Percentiles rank a stretch among this genome's conserved stretches.
Conservation (phyloP, 495 filamentous ascomycete genomes). For the Lophiotrema nucula region DNA sequence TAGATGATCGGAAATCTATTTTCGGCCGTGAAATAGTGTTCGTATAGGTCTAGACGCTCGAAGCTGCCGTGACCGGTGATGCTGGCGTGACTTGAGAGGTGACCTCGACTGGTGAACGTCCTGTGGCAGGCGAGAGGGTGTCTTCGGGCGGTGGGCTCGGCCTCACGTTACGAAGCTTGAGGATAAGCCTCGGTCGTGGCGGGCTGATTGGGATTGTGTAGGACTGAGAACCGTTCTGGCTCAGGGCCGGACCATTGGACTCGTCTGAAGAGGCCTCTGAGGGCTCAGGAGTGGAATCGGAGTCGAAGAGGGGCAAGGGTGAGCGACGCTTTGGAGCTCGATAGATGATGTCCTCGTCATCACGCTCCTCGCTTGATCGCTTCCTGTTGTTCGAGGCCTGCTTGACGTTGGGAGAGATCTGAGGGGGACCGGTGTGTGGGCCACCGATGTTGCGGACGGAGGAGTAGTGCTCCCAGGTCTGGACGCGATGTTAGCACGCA, state of each 20-base stretch:
- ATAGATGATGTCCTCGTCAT: slow-evolving; percentile 14
- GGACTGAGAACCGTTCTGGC: background rate
- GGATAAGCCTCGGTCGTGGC: slow-evolving; percentile 3
- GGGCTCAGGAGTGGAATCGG: slow-evolving; percentile 13
- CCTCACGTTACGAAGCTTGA: slow-evolving; percentile 9
- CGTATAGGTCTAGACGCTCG: background rate
- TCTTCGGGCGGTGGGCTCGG: background rate
- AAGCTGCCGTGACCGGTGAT: background rate
- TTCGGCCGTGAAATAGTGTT: background rate
- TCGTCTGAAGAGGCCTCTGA: slow-evolving; percentile 25
- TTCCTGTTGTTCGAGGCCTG: slow-evolving; percentile 32
- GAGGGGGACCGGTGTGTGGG: slow-evolving; percentile 57
- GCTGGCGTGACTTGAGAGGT: background rate
- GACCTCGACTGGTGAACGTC: background rate
- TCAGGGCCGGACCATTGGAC: background rate
- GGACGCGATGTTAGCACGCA: background rate
- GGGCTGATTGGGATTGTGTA: background rate
- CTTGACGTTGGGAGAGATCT: slow-evolving; percentile 37
- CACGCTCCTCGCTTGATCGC: slow-evolving; percentile 14
- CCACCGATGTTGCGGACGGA: slow-evolving; percentile 65
- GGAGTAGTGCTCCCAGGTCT: slow-evolving; percentile 73
- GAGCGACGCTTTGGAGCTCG: slow-evolving; percentile 19
- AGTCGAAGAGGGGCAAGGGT: slow-evolving; percentile 19
- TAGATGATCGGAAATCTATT: background rate
- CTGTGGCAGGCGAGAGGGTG: too few species aligned